Evolutionary conservation across 371 early-diverging fungal species (phyloP).

Genomic region (Dichotomocladium elegans): DNA sequence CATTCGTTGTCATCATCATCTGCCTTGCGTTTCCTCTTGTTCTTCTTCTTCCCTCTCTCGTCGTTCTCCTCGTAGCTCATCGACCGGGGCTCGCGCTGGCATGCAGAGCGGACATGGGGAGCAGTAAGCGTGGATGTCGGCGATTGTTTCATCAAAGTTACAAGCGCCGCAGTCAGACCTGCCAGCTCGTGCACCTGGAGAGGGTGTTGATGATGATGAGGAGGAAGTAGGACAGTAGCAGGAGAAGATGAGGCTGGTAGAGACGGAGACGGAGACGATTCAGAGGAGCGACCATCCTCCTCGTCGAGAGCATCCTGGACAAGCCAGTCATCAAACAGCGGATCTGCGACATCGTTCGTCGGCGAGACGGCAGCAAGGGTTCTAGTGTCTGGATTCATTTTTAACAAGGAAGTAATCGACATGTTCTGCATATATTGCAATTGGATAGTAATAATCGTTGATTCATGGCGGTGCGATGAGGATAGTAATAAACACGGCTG

Average conservation of each 20-base stretch:
- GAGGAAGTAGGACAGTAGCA: neutral
- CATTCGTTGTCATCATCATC: no score
- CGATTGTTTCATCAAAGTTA: neutral
- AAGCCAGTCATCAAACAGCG: conserved; percentile 12
- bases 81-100: neutral
- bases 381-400: no score
- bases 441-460: no score
- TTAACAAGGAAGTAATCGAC: neutral
- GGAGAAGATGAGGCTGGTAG: neutral
- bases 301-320: conserved; percentile 10
- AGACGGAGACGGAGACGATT: neutral
- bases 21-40: neutral
- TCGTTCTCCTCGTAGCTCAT: neutral
- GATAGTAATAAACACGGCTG: no score
- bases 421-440: neutral
- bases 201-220: no score
- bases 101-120: neutral
- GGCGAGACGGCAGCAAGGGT: no score
- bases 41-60: neutral
- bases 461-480: no score
- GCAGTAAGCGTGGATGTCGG: neutral
- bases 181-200: no score
- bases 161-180: neutral
- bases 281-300: neutral
- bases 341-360: conserved; percentile 3